These are phyloP conservation scores for Xerocomellus intermedius DNA, from an alignment of 768 basidiomycete genomes.

Conservation along the genomic window DNA sequence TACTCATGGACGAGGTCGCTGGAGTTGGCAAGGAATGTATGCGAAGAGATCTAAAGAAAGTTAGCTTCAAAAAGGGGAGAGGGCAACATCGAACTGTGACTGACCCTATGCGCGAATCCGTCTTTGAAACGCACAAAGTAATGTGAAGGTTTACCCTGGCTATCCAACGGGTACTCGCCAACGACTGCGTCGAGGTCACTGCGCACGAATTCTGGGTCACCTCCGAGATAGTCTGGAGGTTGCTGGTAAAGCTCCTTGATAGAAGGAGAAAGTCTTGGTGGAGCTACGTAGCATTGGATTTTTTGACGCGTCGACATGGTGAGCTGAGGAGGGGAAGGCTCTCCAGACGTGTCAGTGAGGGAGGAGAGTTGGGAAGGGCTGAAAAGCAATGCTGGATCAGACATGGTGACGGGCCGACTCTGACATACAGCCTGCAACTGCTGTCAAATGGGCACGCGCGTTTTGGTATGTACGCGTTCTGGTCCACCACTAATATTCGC, in stretches of 20 bases:
- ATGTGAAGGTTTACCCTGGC: constrained; percentile 38
- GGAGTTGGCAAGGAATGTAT: constrained; percentile 38
- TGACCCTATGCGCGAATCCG: constrained; percentile 60
- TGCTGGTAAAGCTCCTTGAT: constrained; percentile 44
- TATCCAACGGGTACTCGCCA: constrained; percentile 46
- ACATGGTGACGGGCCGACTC: constrained; percentile 16
- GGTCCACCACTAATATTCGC: neutral
- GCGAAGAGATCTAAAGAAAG: constrained; percentile 41
- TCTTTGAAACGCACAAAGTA: constrained; percentile 61
- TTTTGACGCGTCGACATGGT: constrained; percentile 14
- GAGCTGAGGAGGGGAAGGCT: constrained; percentile 3
- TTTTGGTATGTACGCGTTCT: constrained; percentile 15
- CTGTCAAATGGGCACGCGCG: constrained; percentile 4
- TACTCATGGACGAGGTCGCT: constrained; percentile 53
- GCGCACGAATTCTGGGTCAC: constrained; percentile 31
- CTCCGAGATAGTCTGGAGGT: constrained; percentile 34
- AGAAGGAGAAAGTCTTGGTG: constrained; percentile 38
- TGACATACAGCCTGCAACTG: neutral
- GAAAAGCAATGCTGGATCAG: constrained; percentile 19
- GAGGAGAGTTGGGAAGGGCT: constrained; percentile 12
- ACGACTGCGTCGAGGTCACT: constrained; percentile 47
- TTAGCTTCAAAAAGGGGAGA: neutral
- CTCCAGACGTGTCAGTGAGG: constrained; percentile 13
- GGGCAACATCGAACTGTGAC: constrained; percentile 11
- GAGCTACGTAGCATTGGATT: constrained; percentile 34